Percentiles rank a stretch among this genome's conserved stretches.
These are phyloP conservation scores for Inga laurina DNA, from an alignment of 306 rosid species.

Conservation along the genomic window DNA sequence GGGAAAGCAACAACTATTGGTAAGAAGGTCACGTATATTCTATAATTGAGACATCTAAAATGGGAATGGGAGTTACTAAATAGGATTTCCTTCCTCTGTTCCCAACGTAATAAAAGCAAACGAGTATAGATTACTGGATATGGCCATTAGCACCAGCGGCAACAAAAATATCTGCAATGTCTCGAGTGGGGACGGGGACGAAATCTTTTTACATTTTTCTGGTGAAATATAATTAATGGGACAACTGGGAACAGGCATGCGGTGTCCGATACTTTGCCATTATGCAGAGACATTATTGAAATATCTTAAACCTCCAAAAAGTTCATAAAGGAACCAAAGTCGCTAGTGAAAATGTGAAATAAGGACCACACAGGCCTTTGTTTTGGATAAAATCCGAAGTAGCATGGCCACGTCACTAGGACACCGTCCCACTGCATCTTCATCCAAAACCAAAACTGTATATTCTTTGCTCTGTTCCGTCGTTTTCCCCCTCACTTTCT, in stretches of 20 bases:
- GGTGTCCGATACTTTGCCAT: not conserved
- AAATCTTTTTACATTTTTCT: not conserved
- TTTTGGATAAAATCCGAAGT: not conserved
- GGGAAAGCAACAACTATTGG: not conserved
- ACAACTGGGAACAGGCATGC: not conserved
- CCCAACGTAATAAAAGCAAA: not conserved
- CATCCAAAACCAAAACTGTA: not conserved
- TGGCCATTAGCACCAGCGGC: not conserved
- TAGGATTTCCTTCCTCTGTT: not conserved
- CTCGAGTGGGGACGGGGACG: not conserved
- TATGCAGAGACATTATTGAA: not conserved
- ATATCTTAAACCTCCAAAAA: not conserved
- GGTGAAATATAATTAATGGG: not conserved
- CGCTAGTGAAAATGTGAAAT: not conserved
- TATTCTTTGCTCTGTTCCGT: not conserved
- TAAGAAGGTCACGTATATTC: not conserved
- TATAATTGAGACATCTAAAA: not conserved
- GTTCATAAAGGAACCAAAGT: not conserved
- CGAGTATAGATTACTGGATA: not conserved
- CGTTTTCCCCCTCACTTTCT: not conserved
- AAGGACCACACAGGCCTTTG: not conserved
- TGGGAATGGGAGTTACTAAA: not conserved
- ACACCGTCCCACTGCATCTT: not conserved
- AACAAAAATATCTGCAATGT: slow-evolving; percentile 9
- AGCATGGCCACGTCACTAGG: not conserved